These are phyloP conservation scores for Raffaelea arxii DNA, from an alignment of 2,329 filamentous ascomycete species.

Conservation along the genomic window DNA sequence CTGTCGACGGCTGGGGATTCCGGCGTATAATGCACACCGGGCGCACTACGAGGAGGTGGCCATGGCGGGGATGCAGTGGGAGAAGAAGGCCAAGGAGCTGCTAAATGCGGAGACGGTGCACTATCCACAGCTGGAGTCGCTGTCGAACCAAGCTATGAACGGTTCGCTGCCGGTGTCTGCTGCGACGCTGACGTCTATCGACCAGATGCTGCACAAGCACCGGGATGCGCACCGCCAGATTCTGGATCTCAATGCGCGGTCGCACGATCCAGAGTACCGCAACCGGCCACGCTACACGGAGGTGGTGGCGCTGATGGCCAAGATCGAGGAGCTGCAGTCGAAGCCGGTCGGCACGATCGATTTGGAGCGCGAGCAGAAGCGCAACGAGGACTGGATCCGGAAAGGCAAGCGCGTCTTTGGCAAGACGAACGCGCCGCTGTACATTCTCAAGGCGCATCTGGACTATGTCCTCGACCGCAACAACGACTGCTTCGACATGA, in stretches of 20 bases:
- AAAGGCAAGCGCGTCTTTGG: slow-evolving; percentile 96
- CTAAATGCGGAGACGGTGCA: slow-evolving; percentile 88
- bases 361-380: slow-evolving; percentile 85
- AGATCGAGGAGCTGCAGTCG: slow-evolving; percentile 79
- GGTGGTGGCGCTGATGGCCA: slow-evolving; percentile 82
- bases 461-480: slow-evolving; percentile 88
- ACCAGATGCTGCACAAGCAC: slow-evolving; percentile 91
- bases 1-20: slow-evolving; percentile 67
- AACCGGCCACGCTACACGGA: slow-evolving; percentile 81
- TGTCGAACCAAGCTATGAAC: slow-evolving; percentile 68
- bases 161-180: slow-evolving; percentile 68
- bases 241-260: slow-evolving; percentile 68
- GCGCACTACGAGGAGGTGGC: slow-evolving; percentile 67
- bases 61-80: slow-evolving; percentile 74
- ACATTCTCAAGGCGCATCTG: slow-evolving; percentile 92
- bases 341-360: slow-evolving; percentile 88
- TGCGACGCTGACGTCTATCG: slow-evolving; percentile 72
- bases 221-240: slow-evolving; percentile 89
- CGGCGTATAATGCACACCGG: slow-evolving; percentile 71
- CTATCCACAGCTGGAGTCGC: slow-evolving; percentile 86
- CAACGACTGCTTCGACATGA: slow-evolving; percentile 79
- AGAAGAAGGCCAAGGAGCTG: slow-evolving; percentile 83
- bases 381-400: slow-evolving; percentile 98
- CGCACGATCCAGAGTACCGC: slow-evolving; percentile 62
- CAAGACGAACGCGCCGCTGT: slow-evolving; percentile 92